Evolutionary conservation across 768 basidiomycete species (phyloP).

Genomic region (Boletellus ananiceps): DNA sequence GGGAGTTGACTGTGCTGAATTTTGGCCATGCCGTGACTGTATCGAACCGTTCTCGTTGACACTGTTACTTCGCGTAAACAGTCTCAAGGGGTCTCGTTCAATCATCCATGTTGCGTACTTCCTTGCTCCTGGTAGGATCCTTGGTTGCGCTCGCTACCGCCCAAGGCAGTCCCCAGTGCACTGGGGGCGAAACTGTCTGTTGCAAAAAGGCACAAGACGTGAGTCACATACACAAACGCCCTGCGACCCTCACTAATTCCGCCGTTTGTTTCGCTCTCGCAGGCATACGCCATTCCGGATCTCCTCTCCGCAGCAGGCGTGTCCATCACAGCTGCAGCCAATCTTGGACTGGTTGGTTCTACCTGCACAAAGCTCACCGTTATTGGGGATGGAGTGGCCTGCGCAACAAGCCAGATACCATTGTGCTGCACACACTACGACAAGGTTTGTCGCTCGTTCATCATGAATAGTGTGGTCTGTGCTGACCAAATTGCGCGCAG

Average conservation of each 20-base stretch:
- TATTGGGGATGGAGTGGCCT: conserved; percentile 9
- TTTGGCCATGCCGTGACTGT: background rate
- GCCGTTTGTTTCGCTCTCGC: background rate
- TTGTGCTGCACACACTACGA: conserved; percentile 14
- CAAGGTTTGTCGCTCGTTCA: conserved; percentile 4
- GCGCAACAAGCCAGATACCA: conserved; percentile 8
- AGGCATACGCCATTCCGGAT: conserved; percentile 7
- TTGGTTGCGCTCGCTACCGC: conserved; percentile 4
- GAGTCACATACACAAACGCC: background rate
- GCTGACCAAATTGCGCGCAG: background rate
- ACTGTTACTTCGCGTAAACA: background rate
- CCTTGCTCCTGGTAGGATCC: conserved; percentile 3
- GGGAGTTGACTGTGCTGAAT: too few species aligned
- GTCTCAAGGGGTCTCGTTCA: background rate
- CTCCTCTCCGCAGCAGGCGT: conserved; percentile 7
- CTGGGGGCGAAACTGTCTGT: conserved; percentile 10
- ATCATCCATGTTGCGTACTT: conserved; percentile 1
- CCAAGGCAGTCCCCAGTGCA: conserved; percentile 7
- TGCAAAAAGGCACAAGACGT: conserved; percentile 8
- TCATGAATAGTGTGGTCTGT: background rate
- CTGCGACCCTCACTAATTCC: background rate
- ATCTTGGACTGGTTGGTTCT: conserved; percentile 13
- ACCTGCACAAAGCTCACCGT: conserved; percentile 9
- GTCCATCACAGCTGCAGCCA: conserved; percentile 4
- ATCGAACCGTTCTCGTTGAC: background rate